phyloP scores from a whole-genome alignment of 768 basidiomycete species.

The Amanita rimosa region DNA sequence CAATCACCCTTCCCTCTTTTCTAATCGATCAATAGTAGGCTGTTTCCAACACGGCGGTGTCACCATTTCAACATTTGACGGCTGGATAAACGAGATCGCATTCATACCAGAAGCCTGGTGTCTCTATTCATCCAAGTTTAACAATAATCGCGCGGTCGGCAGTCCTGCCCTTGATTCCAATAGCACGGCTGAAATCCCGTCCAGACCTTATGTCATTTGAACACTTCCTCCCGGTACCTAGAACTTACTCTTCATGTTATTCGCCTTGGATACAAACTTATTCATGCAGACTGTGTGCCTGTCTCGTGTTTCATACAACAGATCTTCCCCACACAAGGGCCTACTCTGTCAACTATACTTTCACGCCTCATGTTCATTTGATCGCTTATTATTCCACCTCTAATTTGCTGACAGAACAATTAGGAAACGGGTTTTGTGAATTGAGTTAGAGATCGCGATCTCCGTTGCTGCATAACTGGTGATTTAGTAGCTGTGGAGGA shows the following conservation, averaged over 20 bases:
- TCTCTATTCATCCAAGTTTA: constrained; percentile 7
- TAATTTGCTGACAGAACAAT: constrained; percentile 3
- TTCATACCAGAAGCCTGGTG: constrained; percentile 7
- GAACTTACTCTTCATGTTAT: constrained; percentile 1
- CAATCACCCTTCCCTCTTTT: background rate
- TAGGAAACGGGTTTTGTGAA: constrained; percentile 8
- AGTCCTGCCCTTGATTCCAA: constrained; percentile 10
- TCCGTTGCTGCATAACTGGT: constrained; percentile 12
- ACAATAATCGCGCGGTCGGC: background rate
- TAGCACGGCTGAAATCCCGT: constrained; percentile 10
- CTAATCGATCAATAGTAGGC: background rate
- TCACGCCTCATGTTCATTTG: constrained; percentile 10
- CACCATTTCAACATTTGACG: constrained; percentile 10
- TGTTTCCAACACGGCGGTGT: constrained; percentile 12
- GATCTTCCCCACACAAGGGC: constrained; percentile 10
- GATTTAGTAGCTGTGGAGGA: constrained; percentile 10
- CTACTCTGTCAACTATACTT: constrained; percentile 11
- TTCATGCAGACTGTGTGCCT: constrained; percentile 6
- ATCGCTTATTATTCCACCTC: background rate
- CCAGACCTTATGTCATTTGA: constrained; percentile 11
- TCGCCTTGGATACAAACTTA: constrained; percentile 4
- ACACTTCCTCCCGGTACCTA: constrained; percentile 10
- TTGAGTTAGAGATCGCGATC: constrained; percentile 10
- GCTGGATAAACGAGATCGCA: constrained; percentile 8
- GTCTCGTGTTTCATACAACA: constrained; percentile 9